Evolutionary conservation across 2,329 filamentous ascomycete species (phyloP), one percentile per base, ranked within the genome.

Genomic region (Neopestalotiopsis rosae): DNA sequence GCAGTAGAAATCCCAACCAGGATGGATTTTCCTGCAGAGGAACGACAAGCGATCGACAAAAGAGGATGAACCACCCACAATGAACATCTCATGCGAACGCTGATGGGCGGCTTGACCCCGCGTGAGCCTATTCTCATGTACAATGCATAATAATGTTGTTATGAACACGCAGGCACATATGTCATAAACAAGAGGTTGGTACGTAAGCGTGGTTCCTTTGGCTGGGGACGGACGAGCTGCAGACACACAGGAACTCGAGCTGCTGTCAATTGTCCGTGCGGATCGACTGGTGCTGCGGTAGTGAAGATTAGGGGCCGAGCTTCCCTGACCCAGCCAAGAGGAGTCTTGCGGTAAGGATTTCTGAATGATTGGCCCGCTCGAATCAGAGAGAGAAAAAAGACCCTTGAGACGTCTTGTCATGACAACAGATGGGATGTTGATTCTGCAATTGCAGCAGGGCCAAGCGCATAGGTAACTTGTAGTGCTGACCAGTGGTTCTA

Each of bases 211-310:
- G 45, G 57, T 59, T 17, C 57, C 24, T 34, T 30, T 59, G 30
- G 57, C 30, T 30, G 30, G 13, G 24, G 57, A 24, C 61, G 30
- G 20, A 24, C 14, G 30, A 28, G 52, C 40, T 49, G 42, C 62
- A 65, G 63, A 66, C 28, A 28, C 28, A 45, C 63, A 66, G 57
- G 49, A 66, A 66, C 63, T 30, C 40, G 28, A 34, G 49, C 32
- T 38, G 49, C 28, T 32, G 32, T 66, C 45, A 57, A 38, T 28
- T 40, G 49, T 66, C 49, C 24, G 63, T 66, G 63, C 63, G 49
- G 42, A 56, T 28, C 45, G 49, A 34, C 63, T 57, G 42, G 63
- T 45, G 45, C 13, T 56, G 49, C 49, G 40, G 49, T 14, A 45
- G 12, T 49, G 49, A 40, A 9, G 13, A 34, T 20, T 38, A 40